These are phyloP conservation scores for Hibiscus trionum DNA, from an alignment of 345 rosid species.

Conservation along the genomic window DNA sequence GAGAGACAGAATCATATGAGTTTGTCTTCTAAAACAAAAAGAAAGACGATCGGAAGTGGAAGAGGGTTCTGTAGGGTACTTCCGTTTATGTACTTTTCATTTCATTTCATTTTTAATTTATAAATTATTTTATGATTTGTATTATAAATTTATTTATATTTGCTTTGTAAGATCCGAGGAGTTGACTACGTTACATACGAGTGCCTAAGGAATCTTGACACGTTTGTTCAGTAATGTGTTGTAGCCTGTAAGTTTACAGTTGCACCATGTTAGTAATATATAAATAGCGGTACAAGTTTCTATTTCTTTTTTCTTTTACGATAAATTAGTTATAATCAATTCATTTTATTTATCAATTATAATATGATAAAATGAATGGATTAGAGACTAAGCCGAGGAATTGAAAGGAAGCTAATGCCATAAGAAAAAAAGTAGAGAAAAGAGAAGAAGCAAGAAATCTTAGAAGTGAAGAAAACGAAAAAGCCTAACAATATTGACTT, in stretches of 20 bases:
- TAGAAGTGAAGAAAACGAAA: no score
- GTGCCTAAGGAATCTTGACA: slow-evolving; percentile 1
- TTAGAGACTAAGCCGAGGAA: no score
- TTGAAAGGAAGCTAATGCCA: no score
- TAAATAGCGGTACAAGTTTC: no score
- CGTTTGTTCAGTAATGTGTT: background rate
- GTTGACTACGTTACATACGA: background rate
- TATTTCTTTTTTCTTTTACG: no score
- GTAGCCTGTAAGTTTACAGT: background rate
- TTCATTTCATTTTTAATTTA: background rate
- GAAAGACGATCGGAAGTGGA: background rate
- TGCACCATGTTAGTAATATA: background rate
- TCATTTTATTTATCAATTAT: no score
- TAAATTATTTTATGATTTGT: background rate
- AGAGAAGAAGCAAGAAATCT: no score
- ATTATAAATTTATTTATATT: background rate
- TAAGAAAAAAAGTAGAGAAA: no score
- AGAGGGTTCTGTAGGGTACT: background rate
- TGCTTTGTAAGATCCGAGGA: background rate
- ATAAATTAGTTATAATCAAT: no score
- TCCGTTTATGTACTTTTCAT: background rate
- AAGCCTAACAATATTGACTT: no score
- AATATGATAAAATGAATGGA: no score
- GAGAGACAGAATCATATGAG: slow-evolving; percentile 14
- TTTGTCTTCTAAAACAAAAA: slow-evolving; percentile 1